Evolutionary conservation across 2,329 filamentous ascomycete genomes (phyloP).

Genomic region (Botrytis medusae): DNA sequence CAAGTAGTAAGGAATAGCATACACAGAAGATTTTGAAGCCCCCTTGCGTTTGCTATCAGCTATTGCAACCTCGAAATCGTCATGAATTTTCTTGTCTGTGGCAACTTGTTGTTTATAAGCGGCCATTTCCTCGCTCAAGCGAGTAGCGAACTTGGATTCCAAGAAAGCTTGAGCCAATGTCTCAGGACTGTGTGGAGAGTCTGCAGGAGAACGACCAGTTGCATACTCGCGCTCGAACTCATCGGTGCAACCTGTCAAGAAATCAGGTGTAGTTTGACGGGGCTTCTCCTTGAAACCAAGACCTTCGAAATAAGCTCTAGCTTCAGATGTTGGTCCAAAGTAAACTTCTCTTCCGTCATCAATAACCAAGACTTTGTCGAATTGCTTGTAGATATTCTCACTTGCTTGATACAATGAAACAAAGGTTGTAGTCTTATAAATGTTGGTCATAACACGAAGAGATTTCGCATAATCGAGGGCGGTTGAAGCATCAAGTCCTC

Average conservation of each 20-base stretch:
- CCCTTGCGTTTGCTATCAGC: conserved; percentile 75
- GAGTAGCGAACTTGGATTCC: conserved; percentile 57
- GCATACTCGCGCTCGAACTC: conserved; percentile 69
- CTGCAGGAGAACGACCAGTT: conserved; percentile 60
- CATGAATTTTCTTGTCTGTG: conserved; percentile 64
- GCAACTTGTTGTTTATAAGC: conserved; percentile 65
- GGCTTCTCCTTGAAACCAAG: conserved; percentile 59
- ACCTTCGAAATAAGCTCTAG: conserved; percentile 63
- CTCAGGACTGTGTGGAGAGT: conserved; percentile 68
- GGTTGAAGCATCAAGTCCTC: conserved; percentile 77
- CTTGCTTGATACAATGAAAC: conserved; percentile 70
- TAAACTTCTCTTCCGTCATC: conserved; percentile 69
- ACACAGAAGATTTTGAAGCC: conserved; percentile 71
- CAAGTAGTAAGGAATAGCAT: conserved; percentile 77
- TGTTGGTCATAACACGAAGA: conserved; percentile 71
- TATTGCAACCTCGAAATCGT: conserved; percentile 76
- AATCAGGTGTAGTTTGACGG: conserved; percentile 71
- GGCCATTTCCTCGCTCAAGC: conserved; percentile 64
- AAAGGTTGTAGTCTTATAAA: conserved; percentile 68
- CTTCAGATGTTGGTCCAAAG: conserved; percentile 60
- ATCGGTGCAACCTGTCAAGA: conserved; percentile 74
- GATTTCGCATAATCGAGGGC: conserved; percentile 75
- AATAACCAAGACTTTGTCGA: conserved; percentile 80
- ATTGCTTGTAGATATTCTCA: conserved; percentile 67
- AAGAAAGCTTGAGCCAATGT: conserved; percentile 69